Evolutionary conservation across 768 basidiomycete species (phyloP), one percentile per base, ranked within the genome.

Genomic region (Suillus lakei): DNA sequence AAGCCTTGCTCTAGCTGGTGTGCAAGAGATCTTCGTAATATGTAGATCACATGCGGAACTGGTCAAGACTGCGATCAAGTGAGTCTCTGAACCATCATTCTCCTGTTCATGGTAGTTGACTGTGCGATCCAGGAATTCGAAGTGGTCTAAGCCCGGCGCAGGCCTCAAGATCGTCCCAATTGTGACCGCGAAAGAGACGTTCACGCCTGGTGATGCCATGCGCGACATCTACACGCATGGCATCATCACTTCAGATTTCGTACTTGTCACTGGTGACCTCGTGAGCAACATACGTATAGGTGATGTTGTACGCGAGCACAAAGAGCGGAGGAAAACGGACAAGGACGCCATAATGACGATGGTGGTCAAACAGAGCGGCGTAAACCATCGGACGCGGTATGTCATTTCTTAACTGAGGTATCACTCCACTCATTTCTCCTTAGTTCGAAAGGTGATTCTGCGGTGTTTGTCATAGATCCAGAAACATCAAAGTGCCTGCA

Each of bases 261-360:
- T 98, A 50, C 88, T 98, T 67, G 92, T 96, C 70, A 90, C 87
- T 75, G 95, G 94, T 28, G 95, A 96, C 78, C 85, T 98, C 61
- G 92, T 99, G 69, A 96, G 95, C 80, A 98, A 94, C 75, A 85
- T 98, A 69, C 88, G 88, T 66, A 91, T 99, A 69, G 91, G 94
- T 71, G 92, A 95, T 70, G 92, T 96, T 61, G 91, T 98, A 56
- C 85, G 90, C 54, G 88, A 87, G 68, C 97, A 98, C 81, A 95
- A 91, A 83, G 92, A 92, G 76, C 82, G 95, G 60, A 83, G 95
- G 66, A 91, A 90, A 77, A 86, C 83, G 66, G 94, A 96, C 77
- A 93, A 94, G 81, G 93, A 98, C 74, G 93, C 91, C 44, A 95
- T 96, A 72, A 96, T 99, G 95, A 96, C 95, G 32, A 95, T 99